Conservation (phyloP, 225 moss, liverwort and hornwort genomes). For the Thuidium tamariscinum region DNA sequence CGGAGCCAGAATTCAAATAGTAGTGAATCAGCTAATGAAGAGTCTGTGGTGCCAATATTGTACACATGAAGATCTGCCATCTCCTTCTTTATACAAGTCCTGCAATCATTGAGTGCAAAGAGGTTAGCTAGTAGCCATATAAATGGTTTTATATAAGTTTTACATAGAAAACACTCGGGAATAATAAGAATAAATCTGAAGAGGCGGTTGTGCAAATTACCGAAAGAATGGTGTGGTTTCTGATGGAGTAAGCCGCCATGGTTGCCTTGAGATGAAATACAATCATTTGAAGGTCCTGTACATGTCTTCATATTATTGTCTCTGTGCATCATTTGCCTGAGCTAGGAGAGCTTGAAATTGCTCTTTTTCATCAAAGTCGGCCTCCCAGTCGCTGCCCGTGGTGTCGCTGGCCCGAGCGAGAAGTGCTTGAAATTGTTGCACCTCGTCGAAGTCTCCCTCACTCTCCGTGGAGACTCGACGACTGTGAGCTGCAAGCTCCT, state of each 20-base stretch:
- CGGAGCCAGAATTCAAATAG: background rate
- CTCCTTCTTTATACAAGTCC: conserved; percentile 2
- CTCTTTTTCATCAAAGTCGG: conserved; percentile 41
- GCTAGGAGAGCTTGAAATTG: conserved; percentile 46
- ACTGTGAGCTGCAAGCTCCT: background rate
- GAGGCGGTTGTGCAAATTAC: background rate
- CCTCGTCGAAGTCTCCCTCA: conserved; percentile 29
- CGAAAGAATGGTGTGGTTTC: background rate
- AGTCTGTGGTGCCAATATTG: background rate
- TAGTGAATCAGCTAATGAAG: background rate
- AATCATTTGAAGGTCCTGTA: background rate
- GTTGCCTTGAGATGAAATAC: background rate
- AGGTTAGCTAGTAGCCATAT: background rate
- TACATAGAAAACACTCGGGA: background rate
- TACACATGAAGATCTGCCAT: background rate
- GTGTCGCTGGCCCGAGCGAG: conserved; percentile 3
- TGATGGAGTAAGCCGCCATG: background rate
- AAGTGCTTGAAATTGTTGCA: conserved; percentile 26
- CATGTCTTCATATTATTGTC: background rate
- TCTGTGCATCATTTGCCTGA: conserved; percentile 24
- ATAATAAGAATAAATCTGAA: background rate
- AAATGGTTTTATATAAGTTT: background rate
- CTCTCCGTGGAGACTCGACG: conserved; percentile 16
- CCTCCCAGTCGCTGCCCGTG: conserved; percentile 7
- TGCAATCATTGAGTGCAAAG: background rate